phyloP scores from a whole-genome alignment of 257 asterid species.

The Solanum bulbocastanum region DNA sequence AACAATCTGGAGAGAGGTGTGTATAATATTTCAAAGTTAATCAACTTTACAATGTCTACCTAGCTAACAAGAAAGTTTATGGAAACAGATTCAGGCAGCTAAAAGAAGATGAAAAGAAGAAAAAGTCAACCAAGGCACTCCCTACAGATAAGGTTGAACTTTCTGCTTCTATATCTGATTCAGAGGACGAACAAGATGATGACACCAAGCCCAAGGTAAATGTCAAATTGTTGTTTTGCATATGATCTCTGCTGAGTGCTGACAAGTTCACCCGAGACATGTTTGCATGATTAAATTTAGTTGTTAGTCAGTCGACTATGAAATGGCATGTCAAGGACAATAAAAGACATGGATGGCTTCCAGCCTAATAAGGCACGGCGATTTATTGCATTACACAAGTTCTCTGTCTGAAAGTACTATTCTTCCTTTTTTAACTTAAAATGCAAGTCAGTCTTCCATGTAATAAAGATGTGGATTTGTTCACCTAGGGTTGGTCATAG shows the following conservation, averaged over 20 bases:
- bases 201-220: slow-evolving; percentile 57
- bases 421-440: background rate
- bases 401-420: background rate
- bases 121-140: slow-evolving; percentile 34
- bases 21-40: background rate
- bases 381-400: background rate
- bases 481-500: background rate
- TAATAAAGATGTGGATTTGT: background rate
- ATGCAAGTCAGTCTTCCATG: background rate
- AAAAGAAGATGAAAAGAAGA: slow-evolving; percentile 69
- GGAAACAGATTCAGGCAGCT: slow-evolving; percentile 66
- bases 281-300: background rate
- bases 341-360: background rate
- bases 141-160: slow-evolving; percentile 37
- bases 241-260: background rate
- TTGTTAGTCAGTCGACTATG: background rate
- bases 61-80: slow-evolving; percentile 12
- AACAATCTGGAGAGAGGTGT: slow-evolving; percentile 72
- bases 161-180: slow-evolving; percentile 35
- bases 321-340: background rate
- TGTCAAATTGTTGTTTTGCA: background rate
- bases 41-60: slow-evolving; percentile 1
- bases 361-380: background rate
- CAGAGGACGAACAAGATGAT: slow-evolving; percentile 42
- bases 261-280: background rate